Conservation (phyloP, 805 yeast genomes). For the Candida broadrunensis region DNA sequence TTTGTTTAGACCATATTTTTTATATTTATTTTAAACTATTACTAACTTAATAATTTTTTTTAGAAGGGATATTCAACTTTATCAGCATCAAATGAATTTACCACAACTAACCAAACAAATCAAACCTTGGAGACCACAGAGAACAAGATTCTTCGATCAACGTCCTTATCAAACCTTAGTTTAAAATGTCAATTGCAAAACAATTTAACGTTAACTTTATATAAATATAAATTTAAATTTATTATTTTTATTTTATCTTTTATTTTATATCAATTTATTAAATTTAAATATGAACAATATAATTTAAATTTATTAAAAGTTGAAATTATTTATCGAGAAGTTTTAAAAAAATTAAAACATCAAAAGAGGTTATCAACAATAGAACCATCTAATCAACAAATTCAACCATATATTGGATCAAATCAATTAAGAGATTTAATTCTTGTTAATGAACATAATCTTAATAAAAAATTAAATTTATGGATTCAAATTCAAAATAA, state of each 20-base stretch:
- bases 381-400: conserved; percentile 22
- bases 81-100: conserved; percentile 15
- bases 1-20: no score
- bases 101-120: conserved; percentile 32
- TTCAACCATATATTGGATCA: conserved; percentile 52
- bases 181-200: conserved; percentile 55
- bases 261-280: conserved; percentile 18
- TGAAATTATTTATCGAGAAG: conserved; percentile 45
- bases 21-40: conserved; percentile 7
- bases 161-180: conserved; percentile 63
- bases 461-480: conserved; percentile 38
- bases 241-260: conserved; percentile 13
- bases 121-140: conserved; percentile 14
- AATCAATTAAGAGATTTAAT: conserved; percentile 71
- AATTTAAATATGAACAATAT: conserved; percentile 33
- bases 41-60: conserved; percentile 19
- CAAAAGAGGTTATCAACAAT: conserved; percentile 27
- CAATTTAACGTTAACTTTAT: conserved; percentile 41
- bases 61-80: conserved; percentile 12
- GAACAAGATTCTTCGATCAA: conserved; percentile 66
- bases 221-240: conserved; percentile 19
- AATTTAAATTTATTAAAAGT: conserved; percentile 39
- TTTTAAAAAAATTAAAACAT: conserved; percentile 47
- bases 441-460: conserved; percentile 38
- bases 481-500: conserved; percentile 58